Percentiles rank a stretch among this genome's conserved stretches.
phyloP scores from a whole-genome alignment of 1,139 yeast species.

The Scheffersomyces cryptocercus region DNA sequence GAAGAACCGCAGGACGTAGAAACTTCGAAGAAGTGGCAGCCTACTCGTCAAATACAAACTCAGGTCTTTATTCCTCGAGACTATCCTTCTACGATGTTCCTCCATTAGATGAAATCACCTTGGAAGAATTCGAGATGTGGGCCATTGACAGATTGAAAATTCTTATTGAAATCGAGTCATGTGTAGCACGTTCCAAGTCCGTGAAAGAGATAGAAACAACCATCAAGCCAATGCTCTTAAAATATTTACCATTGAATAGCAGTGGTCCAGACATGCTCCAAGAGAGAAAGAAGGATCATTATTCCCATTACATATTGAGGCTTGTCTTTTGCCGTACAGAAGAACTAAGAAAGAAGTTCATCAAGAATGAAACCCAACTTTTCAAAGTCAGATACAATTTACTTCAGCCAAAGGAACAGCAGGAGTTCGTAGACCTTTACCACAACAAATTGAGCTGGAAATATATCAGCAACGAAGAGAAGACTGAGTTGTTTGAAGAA shows the following conservation, averaged over 20 bases:
- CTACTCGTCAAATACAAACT: conserved; percentile 34
- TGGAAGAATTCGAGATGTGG: conserved; percentile 93
- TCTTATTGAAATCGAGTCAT: conserved; percentile 80
- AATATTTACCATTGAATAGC: conserved; percentile 63
- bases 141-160: conserved; percentile 89
- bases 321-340: conserved; percentile 90
- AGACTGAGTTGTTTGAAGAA: conserved; percentile 46
- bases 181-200: conserved; percentile 63
- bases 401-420: conserved; percentile 70
- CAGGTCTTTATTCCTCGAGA: conserved; percentile 26
- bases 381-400: conserved; percentile 72
- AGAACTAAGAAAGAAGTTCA: conserved; percentile 77
- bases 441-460: conserved; percentile 66
- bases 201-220: conserved; percentile 64
- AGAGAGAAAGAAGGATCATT: conserved; percentile 86
- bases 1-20: conserved; percentile 74
- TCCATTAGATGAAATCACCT: conserved; percentile 80
- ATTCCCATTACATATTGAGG: conserved; percentile 84
- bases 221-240: conserved; percentile 64
- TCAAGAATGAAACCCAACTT: conserved; percentile 71
- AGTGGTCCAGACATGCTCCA: conserved; percentile 33
- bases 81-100: conserved; percentile 72
- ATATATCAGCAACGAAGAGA: conserved; percentile 65
- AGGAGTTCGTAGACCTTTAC: conserved; percentile 60
- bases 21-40: conserved; percentile 52